Conservation (phyloP, 1,284 basidiomycete species). For the Phellinidium pouzarii region DNA sequence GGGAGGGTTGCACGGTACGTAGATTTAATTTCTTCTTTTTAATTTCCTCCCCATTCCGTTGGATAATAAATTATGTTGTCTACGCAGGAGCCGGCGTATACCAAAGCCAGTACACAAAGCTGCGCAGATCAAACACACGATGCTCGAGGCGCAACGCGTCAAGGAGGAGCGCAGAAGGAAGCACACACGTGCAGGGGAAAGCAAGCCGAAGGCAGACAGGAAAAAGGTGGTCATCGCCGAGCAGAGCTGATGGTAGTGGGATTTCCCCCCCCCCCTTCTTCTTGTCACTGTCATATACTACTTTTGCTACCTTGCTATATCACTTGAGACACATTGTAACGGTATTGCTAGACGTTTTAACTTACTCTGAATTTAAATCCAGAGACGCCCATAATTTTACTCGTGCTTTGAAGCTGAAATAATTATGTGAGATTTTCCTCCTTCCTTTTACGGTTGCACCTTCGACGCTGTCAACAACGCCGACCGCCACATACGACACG, state of each 20-base stretch:
- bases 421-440: too few relatives aligned
- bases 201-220: constrained; percentile 88
- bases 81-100: constrained; percentile 69
- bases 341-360: too few relatives aligned
- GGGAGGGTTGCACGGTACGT: constrained; percentile 74
- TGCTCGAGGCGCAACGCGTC: constrained; percentile 84
- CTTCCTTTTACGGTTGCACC: too few relatives aligned
- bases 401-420: too few relatives aligned
- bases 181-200: constrained; percentile 78
- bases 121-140: constrained; percentile 82
- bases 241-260: constrained; percentile 44
- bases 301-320: too few relatives aligned
- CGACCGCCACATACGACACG: background rate
- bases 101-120: constrained; percentile 90
- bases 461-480: too few relatives aligned
- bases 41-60: background rate
- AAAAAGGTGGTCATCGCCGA: constrained; percentile 80
- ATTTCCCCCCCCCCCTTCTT: background rate
- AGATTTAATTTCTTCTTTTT: background rate
- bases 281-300: background rate
- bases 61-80: constrained; percentile 5
- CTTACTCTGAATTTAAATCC: too few relatives aligned
- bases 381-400: too few relatives aligned
- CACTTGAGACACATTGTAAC: too few relatives aligned
- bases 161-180: constrained; percentile 93